Conservation (phyloP, 2,329 filamentous ascomycete genomes). For the Raffaelea ambrosiae region DNA sequence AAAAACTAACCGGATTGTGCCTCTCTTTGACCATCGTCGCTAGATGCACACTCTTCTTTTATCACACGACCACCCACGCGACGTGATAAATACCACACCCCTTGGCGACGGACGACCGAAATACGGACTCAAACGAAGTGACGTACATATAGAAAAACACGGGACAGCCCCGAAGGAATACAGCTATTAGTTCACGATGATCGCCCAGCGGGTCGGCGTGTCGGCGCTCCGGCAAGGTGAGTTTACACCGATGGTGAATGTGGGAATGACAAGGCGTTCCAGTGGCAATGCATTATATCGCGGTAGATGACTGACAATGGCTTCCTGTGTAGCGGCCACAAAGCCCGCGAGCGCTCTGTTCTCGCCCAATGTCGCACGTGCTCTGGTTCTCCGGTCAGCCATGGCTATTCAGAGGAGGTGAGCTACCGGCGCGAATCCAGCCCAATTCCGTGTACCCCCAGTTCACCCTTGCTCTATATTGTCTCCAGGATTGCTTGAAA, state of each 20-base stretch:
- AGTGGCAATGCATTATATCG: not conserved
- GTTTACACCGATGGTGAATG: constrained; percentile 12
- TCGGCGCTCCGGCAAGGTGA: constrained; percentile 52
- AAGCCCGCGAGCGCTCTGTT: constrained; percentile 38
- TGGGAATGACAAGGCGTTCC: too few relatives aligned
- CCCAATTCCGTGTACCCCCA: too few relatives aligned
- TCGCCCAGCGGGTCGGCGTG: constrained; percentile 48
- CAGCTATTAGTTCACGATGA: constrained; percentile 32
- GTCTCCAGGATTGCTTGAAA: too few relatives aligned
- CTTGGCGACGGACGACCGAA: too few relatives aligned
- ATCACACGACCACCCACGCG: too few relatives aligned
- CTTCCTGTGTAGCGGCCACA: constrained; percentile 22
- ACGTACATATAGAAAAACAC: too few relatives aligned
- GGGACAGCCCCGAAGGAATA: too few relatives aligned
- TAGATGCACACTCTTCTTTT: too few relatives aligned
- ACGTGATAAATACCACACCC: too few relatives aligned
- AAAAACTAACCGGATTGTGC: not conserved
- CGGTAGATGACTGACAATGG: not conserved
- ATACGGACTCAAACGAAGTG: too few relatives aligned
- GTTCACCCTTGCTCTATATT: too few relatives aligned
- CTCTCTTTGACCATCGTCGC: too few relatives aligned
- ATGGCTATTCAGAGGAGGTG: constrained; percentile 39
- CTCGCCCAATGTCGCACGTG: constrained; percentile 37
- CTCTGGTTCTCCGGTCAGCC: constrained; percentile 32
- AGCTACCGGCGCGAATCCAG: constrained; percentile 7